Evolutionary conservation across 305 asterid species (phyloP).

Genomic region (Fraxinus angustifolia): DNA sequence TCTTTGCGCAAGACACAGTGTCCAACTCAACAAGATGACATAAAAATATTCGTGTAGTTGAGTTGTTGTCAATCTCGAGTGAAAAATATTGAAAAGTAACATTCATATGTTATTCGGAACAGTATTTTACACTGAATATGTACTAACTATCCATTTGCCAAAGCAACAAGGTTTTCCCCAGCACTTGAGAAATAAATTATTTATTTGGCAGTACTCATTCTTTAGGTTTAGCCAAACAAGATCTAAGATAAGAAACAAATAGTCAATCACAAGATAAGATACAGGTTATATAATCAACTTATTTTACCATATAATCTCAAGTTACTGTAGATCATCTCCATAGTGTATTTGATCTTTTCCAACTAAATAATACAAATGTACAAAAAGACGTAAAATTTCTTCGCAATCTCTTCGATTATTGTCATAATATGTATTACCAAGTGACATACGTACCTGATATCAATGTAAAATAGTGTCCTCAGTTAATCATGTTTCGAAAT

Average conservation of each 20-base stretch:
- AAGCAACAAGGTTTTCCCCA: background rate
- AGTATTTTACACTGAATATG: background rate
- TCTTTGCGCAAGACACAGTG: background rate
- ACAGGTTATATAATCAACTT: background rate
- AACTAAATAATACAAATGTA: background rate
- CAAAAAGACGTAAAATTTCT: background rate
- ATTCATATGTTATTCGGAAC: background rate
- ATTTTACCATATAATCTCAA: background rate
- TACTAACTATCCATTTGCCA: background rate
- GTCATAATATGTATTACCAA: background rate
- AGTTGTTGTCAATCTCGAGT: background rate
- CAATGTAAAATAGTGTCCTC: constrained; percentile 3
- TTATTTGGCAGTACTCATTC: background rate
- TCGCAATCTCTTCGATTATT: background rate
- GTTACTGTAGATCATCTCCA: background rate
- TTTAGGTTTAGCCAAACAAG: background rate
- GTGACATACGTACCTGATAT: background rate
- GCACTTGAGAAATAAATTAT: background rate
- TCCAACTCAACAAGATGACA: background rate
- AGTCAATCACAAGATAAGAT: background rate
- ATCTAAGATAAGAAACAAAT: background rate
- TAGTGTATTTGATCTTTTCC: background rate
- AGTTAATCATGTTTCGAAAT: constrained; percentile 33
- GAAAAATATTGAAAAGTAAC: background rate
- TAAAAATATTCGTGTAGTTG: background rate